Base-by-base conservation (phyloP, 306 rosid species). In the Rosa persica region DNA sequence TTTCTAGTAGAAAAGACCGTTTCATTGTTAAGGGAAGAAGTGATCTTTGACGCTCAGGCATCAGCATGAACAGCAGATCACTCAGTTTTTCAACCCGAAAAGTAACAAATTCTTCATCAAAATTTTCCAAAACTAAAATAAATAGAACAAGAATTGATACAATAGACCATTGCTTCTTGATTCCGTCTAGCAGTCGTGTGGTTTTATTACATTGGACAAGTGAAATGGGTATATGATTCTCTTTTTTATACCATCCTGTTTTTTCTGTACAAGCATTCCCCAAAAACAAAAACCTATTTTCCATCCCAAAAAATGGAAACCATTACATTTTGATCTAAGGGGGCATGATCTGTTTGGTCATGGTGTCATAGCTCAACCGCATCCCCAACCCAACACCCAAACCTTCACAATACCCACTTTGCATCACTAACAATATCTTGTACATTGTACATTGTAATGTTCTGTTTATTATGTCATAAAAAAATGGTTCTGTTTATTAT, bases 271-370 rank as follows among this genome's bases (percentile, higher is more conserved):
- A 62, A 62, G 67, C 8, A 12, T 19, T 8, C 10, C 60, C 25
- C 1, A 54, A 54, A 55, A 55, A 22, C 27, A 20, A 2, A 55
- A 55, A 55, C 8, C 12, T 43, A 4, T 16, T 72, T 77, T 77
- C 36, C 36, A 30, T 30, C 36, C 36, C 36, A 30, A 30, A 74
- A 30, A 5, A n/a, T 22, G 3, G 49, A 6, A 22, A 75, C 10
- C 5, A 68, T 9, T 2, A 81, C 12, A 8, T 5, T 39, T 40
- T 40, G 58, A 72, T 44, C 42, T 60, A 83, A 40, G 87, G 83
- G 5, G 89, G 88, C 81, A 77, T 85, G 72, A 86, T 83, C 72
- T 89, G 92, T 71, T 83, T 79, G 20, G 89, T 83, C 80, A 81
- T 77, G 58, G 85, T 82, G 46, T 86, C 89, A 62, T 85, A 87